Base-by-base conservation (phyloP, 805 yeast genomes). In the Barnettozyma californica region DNA sequence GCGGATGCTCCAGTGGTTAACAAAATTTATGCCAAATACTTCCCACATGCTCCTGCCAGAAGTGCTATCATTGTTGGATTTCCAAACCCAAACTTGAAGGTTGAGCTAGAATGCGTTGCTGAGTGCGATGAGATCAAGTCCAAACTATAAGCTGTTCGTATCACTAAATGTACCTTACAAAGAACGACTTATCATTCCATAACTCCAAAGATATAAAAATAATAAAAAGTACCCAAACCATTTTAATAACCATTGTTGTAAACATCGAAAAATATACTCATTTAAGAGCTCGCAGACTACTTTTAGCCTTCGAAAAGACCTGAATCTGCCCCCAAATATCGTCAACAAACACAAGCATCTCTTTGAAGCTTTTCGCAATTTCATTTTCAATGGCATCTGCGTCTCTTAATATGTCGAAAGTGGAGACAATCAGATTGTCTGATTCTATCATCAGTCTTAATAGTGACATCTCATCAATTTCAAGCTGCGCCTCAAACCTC, bases 61-160 rank as follows among this genome's bases (percentile, higher is more conserved):
- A 70, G 76, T 42, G 75, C 80, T 58, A 67, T 78, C 34, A 67
- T 75, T 45, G 81, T 74, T 31, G 71, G 66, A 8, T 78, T 78
- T 65, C 79, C 80, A 58, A 72, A 76, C 58, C 68, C 74, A 10
- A 56, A 65, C n/a, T 52, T 78, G 46, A 70, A 75, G 54, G 75
- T 79, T 42, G 84, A 79, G 58, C 58, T 78, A 47, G 83, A 78
- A 56, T 71, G 74, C 44, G 65, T 77, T 57, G 78, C 78, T 31
- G 63, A 57, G 41, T 60, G 53, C 45, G 47, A 47, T 39, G 52
- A 47, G 16, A 34, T 50, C 23, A 46, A 47, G 20, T 23, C 48
- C 10, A 50, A 50, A 13, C 36, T 52, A 26, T 49, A 45, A n/a
- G 18, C 16, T 29, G 13, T 16, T 43, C 9, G 8, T 8, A 14